A percentile compares a stretch with the other conserved stretches of the same genome.
Conservation (phyloP, 805 yeast species). For the Candida xiaguanensis region DNA sequence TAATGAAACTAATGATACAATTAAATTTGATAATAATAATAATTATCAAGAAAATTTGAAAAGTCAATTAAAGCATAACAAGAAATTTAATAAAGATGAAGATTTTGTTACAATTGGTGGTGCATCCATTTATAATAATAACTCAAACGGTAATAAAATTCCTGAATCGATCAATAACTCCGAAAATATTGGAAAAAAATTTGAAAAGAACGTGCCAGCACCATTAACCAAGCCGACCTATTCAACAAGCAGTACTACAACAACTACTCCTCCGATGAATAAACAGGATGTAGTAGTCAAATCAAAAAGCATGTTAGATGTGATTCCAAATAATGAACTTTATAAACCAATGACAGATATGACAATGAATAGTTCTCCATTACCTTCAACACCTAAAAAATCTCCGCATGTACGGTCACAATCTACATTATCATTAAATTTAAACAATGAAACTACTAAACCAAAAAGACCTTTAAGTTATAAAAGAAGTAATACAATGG, state of each 20-base stretch:
- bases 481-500: slow-evolving; percentile 18
- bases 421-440: slow-evolving; percentile 16
- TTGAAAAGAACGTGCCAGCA: slow-evolving; percentile 7
- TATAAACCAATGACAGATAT: slow-evolving; percentile 3
- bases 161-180: background rate
- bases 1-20: slow-evolving; percentile 3
- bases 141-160: background rate
- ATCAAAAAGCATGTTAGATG: slow-evolving; percentile 9
- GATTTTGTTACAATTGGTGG: background rate
- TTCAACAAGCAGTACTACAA: background rate
- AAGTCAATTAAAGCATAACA: background rate
- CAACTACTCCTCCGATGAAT: background rate
- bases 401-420: slow-evolving; percentile 20
- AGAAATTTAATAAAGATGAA: background rate
- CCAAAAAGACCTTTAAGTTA: slow-evolving; percentile 2
- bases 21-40: background rate
- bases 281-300: background rate
- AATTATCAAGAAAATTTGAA: background rate
- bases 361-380: slow-evolving; percentile 1
- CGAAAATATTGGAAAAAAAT: background rate
- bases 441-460: slow-evolving; percentile 8
- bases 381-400: slow-evolving; percentile 7
- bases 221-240: slow-evolving; percentile 7
- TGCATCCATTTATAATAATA: background rate
- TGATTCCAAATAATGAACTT: background rate